Conservation (phyloP, 768 basidiomycete species). For the Obba rivulosa region DNA sequence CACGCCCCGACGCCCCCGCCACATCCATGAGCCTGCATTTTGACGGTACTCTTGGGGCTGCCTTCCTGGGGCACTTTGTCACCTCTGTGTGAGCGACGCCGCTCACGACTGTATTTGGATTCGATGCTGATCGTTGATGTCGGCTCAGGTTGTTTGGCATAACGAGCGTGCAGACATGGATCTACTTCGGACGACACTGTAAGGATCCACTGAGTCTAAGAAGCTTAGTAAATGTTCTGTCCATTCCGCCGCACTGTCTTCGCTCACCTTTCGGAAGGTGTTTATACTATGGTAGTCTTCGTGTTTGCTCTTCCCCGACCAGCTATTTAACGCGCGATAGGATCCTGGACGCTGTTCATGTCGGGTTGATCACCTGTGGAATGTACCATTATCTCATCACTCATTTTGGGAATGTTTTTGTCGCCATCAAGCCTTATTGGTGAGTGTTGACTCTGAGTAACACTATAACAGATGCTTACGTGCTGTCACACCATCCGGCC, state of each 20-base stretch:
- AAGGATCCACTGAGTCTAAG: conserved; percentile 1
- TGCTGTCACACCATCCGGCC: background rate
- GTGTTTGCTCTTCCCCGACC: background rate
- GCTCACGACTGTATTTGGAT: background rate
- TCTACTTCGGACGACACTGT: conserved; percentile 4
- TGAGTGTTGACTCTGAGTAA: background rate
- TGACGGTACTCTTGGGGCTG: conserved; percentile 14
- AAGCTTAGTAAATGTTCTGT: background rate
- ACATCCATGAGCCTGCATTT: background rate
- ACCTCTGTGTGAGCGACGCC: conserved; percentile 8
- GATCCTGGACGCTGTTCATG: conserved; percentile 10
- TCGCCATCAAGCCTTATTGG: conserved; percentile 8
- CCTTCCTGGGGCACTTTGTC: conserved; percentile 14
- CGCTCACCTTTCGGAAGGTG: background rate
- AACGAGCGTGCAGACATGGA: conserved; percentile 8
- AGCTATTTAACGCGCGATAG: background rate
- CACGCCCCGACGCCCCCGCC: too few relatives aligned
- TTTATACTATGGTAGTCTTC: background rate
- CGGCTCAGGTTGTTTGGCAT: conserved; percentile 10
- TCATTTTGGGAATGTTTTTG: conserved; percentile 9
- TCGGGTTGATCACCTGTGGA: conserved; percentile 4
- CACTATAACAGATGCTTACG: background rate
- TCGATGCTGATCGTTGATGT: background rate
- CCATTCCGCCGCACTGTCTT: background rate
- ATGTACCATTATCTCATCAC: conserved; percentile 11